Percentiles rank a stretch among this genome's conserved stretches.
Evolutionary conservation across 306 rosid species (phyloP).

Genomic region (Quercus parvula): DNA sequence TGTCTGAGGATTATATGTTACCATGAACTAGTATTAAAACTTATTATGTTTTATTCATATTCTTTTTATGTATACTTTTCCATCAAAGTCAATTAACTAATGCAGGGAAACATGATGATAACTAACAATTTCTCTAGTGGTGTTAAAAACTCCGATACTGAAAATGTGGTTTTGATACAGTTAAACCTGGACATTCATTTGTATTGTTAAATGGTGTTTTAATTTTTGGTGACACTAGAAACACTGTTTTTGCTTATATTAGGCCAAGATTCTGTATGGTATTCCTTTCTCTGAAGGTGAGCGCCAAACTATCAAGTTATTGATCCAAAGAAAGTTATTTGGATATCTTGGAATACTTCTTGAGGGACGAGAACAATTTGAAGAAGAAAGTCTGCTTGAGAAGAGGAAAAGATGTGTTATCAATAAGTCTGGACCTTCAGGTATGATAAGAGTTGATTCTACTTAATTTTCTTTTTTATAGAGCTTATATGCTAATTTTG

Average conservation of each 20-base stretch:
- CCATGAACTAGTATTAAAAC: not conserved
- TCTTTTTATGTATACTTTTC: not conserved
- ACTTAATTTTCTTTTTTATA: not conserved
- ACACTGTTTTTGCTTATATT: conserved; percentile 14
- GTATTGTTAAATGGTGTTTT: not conserved
- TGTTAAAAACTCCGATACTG: not conserved
- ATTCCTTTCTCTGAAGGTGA: conserved; percentile 68
- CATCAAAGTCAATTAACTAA: not conserved
- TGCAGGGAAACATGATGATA: not conserved
- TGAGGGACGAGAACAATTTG: conserved; percentile 63
- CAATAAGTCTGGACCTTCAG: conserved; percentile 51
- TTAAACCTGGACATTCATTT: not conserved
- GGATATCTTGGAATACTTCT: conserved; percentile 53
- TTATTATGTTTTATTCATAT: not conserved
- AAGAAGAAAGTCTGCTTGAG: conserved; percentile 47
- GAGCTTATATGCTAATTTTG: not conserved
- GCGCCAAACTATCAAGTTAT: conserved; percentile 49
- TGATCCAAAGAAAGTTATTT: conserved; percentile 64
- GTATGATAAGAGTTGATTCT: conserved; percentile 24
- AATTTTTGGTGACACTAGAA: conserved; percentile 7
- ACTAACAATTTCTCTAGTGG: not conserved
- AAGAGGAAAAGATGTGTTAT: conserved; percentile 26
- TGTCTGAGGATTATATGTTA: not conserved
- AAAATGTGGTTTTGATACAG: not conserved
- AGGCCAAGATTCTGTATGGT: conserved; percentile 65